These are phyloP conservation scores for Retiboletus fuscus DNA, from an alignment of 1,284 basidiomycete species.

Conservation along the genomic window DNA sequence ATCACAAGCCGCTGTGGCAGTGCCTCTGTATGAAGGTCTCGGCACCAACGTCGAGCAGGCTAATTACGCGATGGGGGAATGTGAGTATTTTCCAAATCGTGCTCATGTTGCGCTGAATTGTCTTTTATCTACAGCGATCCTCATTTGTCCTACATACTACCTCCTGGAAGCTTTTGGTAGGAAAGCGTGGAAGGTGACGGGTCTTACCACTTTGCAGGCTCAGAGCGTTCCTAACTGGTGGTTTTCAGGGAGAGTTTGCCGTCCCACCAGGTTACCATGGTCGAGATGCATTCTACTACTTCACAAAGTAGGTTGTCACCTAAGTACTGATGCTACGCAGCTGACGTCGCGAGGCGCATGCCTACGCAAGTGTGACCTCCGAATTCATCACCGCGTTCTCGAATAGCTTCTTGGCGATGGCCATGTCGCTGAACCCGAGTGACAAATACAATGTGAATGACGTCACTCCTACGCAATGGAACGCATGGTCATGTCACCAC, in stretches of 20 bases:
- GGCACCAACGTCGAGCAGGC: constrained; percentile 35
- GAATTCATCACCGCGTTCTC: constrained; percentile 40
- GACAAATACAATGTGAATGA: constrained; percentile 25
- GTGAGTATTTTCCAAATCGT: constrained; percentile 35
- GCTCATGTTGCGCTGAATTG: background rate
- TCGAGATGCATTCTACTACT: constrained; percentile 17
- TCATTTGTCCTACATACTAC: constrained; percentile 23
- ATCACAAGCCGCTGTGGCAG: constrained; percentile 22
- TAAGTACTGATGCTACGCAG: background rate
- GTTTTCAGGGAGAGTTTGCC: constrained; percentile 31
- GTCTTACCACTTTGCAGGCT: background rate
- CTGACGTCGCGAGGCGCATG: constrained; percentile 11
- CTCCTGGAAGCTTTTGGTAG: constrained; percentile 21
- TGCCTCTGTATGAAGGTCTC: constrained; percentile 20
- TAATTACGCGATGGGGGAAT: constrained; percentile 56
- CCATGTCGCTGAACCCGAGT: constrained; percentile 30
- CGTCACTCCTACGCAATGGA: constrained; percentile 34
- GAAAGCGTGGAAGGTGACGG: too few species aligned
- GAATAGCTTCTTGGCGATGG: constrained; percentile 37
- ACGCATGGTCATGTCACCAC: constrained; percentile 17
- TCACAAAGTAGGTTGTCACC: constrained; percentile 1
- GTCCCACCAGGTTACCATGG: constrained; percentile 24
- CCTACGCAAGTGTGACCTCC: constrained; percentile 26
- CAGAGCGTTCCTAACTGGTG: background rate
- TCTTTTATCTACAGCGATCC: constrained; percentile 10